Conservation (phyloP, 176 grass and related monocot species). For the Avena eriantha region DNA sequence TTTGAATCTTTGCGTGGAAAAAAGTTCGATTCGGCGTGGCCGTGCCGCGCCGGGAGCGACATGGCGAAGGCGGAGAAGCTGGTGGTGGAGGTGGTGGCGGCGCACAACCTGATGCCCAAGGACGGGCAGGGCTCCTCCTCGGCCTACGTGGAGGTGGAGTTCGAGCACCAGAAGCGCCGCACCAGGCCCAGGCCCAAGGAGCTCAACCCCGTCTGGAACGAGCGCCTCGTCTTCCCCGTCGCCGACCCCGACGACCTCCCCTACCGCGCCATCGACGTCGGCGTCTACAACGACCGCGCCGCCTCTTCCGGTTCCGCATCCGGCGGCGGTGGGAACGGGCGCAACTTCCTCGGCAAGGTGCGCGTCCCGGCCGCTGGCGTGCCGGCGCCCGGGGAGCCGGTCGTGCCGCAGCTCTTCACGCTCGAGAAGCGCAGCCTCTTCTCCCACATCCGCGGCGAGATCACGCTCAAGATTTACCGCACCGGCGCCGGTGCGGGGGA, state of each 20-base stretch:
- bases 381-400: slow-evolving; percentile 69
- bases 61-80: slow-evolving; percentile 89
- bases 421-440: slow-evolving; percentile 90
- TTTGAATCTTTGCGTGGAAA: neutral
- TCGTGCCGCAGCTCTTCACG: slow-evolving; percentile 78
- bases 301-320: neutral
- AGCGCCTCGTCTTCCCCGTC: slow-evolving; percentile 79
- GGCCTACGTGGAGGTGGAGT: slow-evolving; percentile 87
- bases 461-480: slow-evolving; percentile 91
- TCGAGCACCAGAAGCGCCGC: slow-evolving; percentile 85
- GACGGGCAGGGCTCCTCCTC: slow-evolving; percentile 89
- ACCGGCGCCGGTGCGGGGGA: slow-evolving; percentile 48
- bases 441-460: slow-evolving; percentile 91
- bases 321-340: neutral
- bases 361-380: slow-evolving; percentile 67
- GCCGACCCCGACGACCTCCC: slow-evolving; percentile 85
- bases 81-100: slow-evolving; percentile 93
- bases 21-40: neutral
- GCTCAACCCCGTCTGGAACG: slow-evolving; percentile 92
- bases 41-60: neutral
- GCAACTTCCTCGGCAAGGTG: slow-evolving; percentile 95
- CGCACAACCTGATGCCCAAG: slow-evolving; percentile 97
- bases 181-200: slow-evolving; percentile 66
- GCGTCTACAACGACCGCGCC: slow-evolving; percentile 78
- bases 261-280: slow-evolving; percentile 85